Evolutionary conservation across 768 basidiomycete species (phyloP).

Genomic region (Kondoa malvinella): DNA sequence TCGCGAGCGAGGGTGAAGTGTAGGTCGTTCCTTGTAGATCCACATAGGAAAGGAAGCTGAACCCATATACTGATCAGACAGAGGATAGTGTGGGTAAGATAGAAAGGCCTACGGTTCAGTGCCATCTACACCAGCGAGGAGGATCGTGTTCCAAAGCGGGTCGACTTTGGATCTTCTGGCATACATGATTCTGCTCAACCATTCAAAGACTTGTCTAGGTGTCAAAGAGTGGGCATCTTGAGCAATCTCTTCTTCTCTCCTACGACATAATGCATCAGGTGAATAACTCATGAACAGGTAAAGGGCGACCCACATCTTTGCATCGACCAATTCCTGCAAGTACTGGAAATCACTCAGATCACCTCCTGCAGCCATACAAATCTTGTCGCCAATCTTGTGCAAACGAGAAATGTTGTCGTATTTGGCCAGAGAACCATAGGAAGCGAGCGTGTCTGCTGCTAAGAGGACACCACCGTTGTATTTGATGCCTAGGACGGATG

Average conservation of each 20-base stretch:
- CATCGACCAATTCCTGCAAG: constrained; percentile 62
- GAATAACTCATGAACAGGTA: background rate
- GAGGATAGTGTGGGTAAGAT: background rate
- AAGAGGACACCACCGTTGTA: constrained; percentile 96
- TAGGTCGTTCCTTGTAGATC: constrained; percentile 96
- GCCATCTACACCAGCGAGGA: constrained; percentile 81
- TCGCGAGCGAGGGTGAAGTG: constrained; percentile 76
- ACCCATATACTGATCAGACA: background rate
- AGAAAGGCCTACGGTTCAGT: constrained; percentile 47
- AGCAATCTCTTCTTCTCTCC: constrained; percentile 53
- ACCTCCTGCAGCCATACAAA: constrained; percentile 77
- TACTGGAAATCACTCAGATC: constrained; percentile 98
- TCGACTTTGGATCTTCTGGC: constrained; percentile 67
- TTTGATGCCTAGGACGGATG: constrained; percentile 84
- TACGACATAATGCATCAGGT: constrained; percentile 12
- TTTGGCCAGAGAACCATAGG: constrained; percentile 89
- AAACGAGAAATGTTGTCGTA: constrained; percentile 89
- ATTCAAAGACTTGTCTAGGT: constrained; percentile 80
- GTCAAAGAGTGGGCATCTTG: constrained; percentile 71
- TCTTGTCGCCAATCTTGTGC: constrained; percentile 62
- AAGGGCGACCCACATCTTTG: constrained; percentile 22
- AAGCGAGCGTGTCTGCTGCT: constrained; percentile 93
- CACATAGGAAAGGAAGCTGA: constrained; percentile 79
- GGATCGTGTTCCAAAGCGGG: constrained; percentile 84
- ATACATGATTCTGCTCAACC: constrained; percentile 80